Evolutionary conservation across 2,329 filamentous ascomycete genomes (phyloP), one percentile per base, ranked within the genome.

Genomic region (Apiospora rasikravindrae): DNA sequence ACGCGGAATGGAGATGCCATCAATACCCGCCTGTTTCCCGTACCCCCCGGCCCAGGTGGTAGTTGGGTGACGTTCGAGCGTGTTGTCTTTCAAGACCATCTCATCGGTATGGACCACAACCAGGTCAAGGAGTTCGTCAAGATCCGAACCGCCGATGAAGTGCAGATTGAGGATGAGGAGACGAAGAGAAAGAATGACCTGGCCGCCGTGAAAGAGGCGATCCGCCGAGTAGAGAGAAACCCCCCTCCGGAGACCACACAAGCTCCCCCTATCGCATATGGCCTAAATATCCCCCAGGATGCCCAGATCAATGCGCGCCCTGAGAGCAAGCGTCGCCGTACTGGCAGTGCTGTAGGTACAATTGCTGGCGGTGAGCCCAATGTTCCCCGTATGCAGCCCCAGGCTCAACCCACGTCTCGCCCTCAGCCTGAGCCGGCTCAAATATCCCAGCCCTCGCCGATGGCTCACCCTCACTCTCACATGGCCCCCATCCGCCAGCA

Each of bases 11-110:
- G 88, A 16, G 83, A 87, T 14, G 77, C 82, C 2, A 82, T 91
- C 40, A 82, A 84, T 7, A 78, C 83, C 53, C 81, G 40, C 84
- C 84, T 77, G 82, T 88, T 44, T 76, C 78, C 78, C 16, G 75
- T 89, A 4, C 89, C 89, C 1, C 86, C 88, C 2, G 89, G 89
- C 0, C 88, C 89, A 1, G 89, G 89, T 29, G 89, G 88, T 70
- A 90, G 88, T 77, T 91, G 89, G 89, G 88, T 91, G 33, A 91
- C 89, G 0, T 91, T 91, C 75, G 87, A 90, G 72, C 84, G 88
- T 26, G 85, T 91, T 42, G 85, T 90, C 29, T 91, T 91, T 76
- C 86, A 88, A 2, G 79, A 86, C 10, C 88, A 90, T 72, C 85
- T 92, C 0, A 82, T 88, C 19, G 85, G 85, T 2, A 81, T 90